phyloP scores from a whole-genome alignment of 2,329 filamentous ascomycete species.

The Fusarium siculi region DNA sequence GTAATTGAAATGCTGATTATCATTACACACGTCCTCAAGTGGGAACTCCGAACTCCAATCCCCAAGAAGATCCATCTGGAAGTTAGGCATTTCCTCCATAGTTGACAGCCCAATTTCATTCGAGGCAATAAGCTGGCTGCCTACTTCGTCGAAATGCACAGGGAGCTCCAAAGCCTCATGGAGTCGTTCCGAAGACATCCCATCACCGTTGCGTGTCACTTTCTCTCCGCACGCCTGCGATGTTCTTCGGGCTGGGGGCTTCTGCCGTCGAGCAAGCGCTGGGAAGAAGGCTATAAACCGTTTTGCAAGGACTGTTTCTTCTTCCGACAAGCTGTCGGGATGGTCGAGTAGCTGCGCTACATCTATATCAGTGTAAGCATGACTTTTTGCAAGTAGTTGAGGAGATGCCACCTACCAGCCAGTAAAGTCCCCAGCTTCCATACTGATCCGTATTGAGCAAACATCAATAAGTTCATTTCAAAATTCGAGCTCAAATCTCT shows the following conservation, averaged over 20 bases:
- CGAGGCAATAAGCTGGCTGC: not conserved
- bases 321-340: not conserved
- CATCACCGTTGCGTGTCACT: accelerated
- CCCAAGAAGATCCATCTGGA: not conserved
- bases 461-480: not conserved
- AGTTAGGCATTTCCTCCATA: not conserved
- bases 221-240: not conserved
- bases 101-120: not conserved
- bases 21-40: not conserved
- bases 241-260: not conserved
- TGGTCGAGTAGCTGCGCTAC: not conserved
- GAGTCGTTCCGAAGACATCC: not conserved
- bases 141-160: not conserved
- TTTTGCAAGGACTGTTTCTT: not conserved
- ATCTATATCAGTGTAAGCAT: not conserved
- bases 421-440: not conserved
- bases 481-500: not conserved
- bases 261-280: not conserved
- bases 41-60: not conserved
- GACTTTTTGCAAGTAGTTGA: not conserved
- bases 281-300: not conserved
- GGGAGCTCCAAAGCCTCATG: not conserved
- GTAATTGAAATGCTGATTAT: not conserved
- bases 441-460: not conserved
- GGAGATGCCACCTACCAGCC: not conserved